Conservation (phyloP, 2,329 filamentous ascomycete species). For the Endoconidiophora polonica region DNA sequence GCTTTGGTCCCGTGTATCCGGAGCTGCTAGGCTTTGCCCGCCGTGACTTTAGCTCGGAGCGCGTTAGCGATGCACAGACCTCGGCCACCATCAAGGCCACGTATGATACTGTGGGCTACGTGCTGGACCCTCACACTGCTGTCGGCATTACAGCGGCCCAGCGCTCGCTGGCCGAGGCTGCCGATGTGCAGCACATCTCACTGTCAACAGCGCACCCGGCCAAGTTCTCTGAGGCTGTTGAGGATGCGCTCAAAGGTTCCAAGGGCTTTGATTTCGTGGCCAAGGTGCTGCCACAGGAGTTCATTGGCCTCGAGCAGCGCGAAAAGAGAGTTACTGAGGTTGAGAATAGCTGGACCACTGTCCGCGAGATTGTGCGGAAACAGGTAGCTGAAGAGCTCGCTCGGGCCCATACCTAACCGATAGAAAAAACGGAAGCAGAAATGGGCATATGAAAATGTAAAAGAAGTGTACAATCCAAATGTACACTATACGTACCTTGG, state of each 20-base stretch:
- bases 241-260: conserved; percentile 55
- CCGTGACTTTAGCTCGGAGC: conserved; percentile 65
- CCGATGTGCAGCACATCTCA: conserved; percentile 53
- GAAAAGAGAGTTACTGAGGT: conserved; percentile 58
- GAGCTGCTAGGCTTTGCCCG: conserved; percentile 57
- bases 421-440: background rate
- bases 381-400: conserved; percentile 51
- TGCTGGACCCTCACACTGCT: conserved; percentile 85
- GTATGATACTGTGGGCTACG: conserved; percentile 48
- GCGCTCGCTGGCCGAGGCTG: conserved; percentile 42
- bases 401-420: conserved; percentile 1
- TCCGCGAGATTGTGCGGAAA: conserved; percentile 57
- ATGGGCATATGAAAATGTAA: background rate
- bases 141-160: conserved; percentile 66
- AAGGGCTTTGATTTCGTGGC: conserved; percentile 57
- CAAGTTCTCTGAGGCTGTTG: conserved; percentile 80
- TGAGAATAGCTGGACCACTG: conserved; percentile 54
- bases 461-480: background rate
- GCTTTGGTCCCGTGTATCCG: conserved; percentile 60
- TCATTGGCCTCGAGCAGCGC: conserved; percentile 60
- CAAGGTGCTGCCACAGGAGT: conserved; percentile 65
- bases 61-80: conserved; percentile 49
- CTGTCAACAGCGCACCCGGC: conserved; percentile 90
- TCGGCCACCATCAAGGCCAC: conserved; percentile 43
- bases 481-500: no score